Conservation (phyloP, 1,284 basidiomycete genomes). For the Malassezia yamatoensis region DNA sequence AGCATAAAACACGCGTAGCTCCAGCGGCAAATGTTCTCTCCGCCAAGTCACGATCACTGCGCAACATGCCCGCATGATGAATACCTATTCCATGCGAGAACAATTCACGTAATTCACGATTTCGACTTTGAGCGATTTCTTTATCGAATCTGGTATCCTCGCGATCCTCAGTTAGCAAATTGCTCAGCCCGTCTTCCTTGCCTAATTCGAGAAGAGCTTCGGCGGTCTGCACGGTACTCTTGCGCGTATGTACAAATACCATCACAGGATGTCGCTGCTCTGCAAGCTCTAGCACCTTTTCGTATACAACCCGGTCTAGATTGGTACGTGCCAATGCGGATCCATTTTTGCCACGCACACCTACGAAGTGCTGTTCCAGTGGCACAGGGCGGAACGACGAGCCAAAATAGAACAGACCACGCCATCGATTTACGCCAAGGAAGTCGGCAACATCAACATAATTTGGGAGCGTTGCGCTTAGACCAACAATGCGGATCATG, state of each 20-base stretch:
- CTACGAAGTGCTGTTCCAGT: conserved; percentile 93
- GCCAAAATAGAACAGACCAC: conserved; percentile 97
- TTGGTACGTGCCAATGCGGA: conserved; percentile 68
- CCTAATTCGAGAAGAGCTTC: conserved; percentile 68
- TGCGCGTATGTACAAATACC: conserved; percentile 98
- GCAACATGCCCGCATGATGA: conserved; percentile 96
- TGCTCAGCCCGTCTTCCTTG: conserved; percentile 60
- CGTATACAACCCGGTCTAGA: conserved; percentile 77
- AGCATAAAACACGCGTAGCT: conserved; percentile 87
- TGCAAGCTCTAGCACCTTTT: conserved; percentile 56
- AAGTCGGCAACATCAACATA: conserved; percentile 96
- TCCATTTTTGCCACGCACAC: conserved; percentile 81
- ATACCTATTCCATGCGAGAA: conserved; percentile 88
- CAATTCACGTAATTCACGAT: conserved; percentile 92
- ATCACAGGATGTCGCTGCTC: conserved; percentile 74
- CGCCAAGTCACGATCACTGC: conserved; percentile 87
- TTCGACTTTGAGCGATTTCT: conserved; percentile 68
- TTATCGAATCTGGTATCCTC: conserved; percentile 57
- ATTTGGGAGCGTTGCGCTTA: conserved; percentile 96
- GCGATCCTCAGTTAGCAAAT: conserved; percentile 55
- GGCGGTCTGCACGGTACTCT: conserved; percentile 93
- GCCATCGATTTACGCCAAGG: conserved; percentile 73
- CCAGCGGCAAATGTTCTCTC: conserved; percentile 85
- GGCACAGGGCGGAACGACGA: conserved; percentile 94
- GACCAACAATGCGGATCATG: conserved; percentile 90